Evolutionary conservation across 805 yeast genomes (phyloP), one percentile per base, ranked within the genome.

Genomic region (Metschnikowia arizonensis): DNA sequence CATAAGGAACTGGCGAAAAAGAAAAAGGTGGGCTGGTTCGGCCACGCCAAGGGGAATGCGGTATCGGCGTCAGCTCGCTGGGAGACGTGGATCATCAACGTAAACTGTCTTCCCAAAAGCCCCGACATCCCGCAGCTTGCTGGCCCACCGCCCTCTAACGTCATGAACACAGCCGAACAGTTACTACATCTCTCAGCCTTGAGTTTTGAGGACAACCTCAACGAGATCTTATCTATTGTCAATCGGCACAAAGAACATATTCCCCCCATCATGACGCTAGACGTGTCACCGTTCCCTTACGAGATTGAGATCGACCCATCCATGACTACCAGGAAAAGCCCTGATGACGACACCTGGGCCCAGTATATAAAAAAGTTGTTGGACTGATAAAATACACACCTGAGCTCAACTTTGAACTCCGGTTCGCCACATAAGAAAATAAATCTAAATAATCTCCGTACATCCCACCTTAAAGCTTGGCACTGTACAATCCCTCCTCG

Each of bases 221-320:
- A 68, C 42, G 62, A 68, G 44, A 74, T 84, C n/a, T 63, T 79
- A 29, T 73, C 76, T 12, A 61, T 66, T n/a, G 79, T 72, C 12
- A 85, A 83, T 54, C 55, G 59, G 5, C 72, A 82, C 55, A 82
- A 79, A 55, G 77, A 72, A 39, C 89, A 83, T 53, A 80, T 87
- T 2, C 95, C 95, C 3, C 85, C 87, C 0, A 83, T 86, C 19
- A 77, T 83, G 14, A 76, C 86, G 1, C 66, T 81, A 12, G 88
- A 83, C 3, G 65, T 76, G 24, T 65, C 81, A 9, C 91, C 93
- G 2, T 86, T 86, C 56, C 87, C 74, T 1, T 71, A 65, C 49
- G 53, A 47, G 7, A 68, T 72, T n/a, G 52, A 55, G 11, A 54
- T 68, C 15, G 62, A 39, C 40, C 52, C 48, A 30, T 36, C 36